These are phyloP conservation scores for Albifimbria verrucaria DNA, from an alignment of 2,329 filamentous ascomycete genomes.

Conservation along the genomic window DNA sequence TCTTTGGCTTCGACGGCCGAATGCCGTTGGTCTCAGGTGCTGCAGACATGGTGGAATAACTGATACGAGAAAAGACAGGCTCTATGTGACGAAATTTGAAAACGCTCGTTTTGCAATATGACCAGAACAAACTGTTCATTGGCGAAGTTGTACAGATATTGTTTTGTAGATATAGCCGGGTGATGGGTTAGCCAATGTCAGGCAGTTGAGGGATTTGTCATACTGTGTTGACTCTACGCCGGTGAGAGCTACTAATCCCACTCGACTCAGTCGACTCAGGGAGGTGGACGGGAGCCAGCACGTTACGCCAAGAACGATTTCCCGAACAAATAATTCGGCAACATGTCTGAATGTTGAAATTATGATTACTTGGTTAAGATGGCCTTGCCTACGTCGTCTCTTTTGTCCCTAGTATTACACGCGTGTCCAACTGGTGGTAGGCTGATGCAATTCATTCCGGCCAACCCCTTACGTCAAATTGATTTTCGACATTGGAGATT, in stretches of 20 bases:
- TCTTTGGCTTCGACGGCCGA: conserved; percentile 24
- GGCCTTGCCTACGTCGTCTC: no score
- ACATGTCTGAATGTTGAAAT: no score
- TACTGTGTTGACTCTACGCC: background rate
- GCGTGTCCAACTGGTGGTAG: no score
- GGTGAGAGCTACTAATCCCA: background rate
- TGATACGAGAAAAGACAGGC: conserved; percentile 4
- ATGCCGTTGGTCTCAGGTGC: conserved; percentile 13
- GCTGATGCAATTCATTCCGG: no score
- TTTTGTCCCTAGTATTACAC: no score
- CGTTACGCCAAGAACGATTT: no score
- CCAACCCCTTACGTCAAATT: no score
- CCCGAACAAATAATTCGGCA: no score
- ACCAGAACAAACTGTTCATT: background rate
- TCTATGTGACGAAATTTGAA: background rate
- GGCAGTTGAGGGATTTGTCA: background rate
- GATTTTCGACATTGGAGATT: no score
- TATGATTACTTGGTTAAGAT: no score
- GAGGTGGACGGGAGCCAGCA: no score
- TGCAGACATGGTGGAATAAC: conserved; percentile 23
- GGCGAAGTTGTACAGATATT: background rate
- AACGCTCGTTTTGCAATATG: background rate
- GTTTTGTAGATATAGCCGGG: background rate
- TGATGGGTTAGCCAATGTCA: conserved; percentile 11
- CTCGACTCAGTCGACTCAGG: no score